Percentiles rank a stretch among this genome's conserved stretches.
phyloP scores from a whole-genome alignment of 23 red algal genomes.

The Gracilariopsis chorda region DNA sequence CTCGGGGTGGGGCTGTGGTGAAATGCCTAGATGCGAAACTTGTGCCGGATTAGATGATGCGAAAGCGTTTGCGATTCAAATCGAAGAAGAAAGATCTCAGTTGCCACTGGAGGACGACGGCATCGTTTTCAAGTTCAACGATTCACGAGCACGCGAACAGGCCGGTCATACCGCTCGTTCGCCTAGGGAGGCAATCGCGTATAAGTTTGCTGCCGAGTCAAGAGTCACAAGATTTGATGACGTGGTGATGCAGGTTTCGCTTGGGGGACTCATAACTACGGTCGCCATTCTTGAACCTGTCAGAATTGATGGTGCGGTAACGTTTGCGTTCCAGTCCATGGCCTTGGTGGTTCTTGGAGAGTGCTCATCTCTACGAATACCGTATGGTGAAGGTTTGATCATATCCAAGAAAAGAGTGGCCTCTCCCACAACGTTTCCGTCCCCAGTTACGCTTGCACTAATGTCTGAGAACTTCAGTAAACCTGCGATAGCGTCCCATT shows the following conservation, averaged over 20 bases:
- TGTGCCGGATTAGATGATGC: conserved; percentile 24
- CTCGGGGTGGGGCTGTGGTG: conserved; percentile 51
- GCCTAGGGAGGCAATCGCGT: conserved; percentile 64
- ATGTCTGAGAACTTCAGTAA: conserved; percentile 40
- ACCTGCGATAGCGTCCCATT: conserved; percentile 57
- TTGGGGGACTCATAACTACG: conserved; percentile 71
- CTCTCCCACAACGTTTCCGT: conserved; percentile 25
- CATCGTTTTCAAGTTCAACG: conserved; percentile 71
- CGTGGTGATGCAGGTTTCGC: conserved; percentile 80
- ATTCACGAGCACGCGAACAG: conserved; percentile 19
- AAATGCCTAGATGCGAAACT: conserved; percentile 8
- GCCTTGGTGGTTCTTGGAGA: conserved; percentile 15
- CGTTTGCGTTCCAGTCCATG: conserved; percentile 12
- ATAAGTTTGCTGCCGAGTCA: conserved; percentile 60
- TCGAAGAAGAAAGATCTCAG: conserved; percentile 33
- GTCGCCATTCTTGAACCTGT: conserved; percentile 74
- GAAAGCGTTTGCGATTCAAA: conserved; percentile 27
- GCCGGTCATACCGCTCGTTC: conserved; percentile 65
- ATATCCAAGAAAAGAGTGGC: conserved; percentile 65
- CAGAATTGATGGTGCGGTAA: conserved; percentile 50
- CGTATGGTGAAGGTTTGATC: conserved; percentile 24
- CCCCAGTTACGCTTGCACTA: conserved; percentile 19
- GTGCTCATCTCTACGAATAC: conserved; percentile 2
- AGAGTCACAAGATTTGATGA: conserved; percentile 47
- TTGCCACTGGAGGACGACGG: conserved; percentile 67